Percentiles rank a stretch among this genome's conserved stretches.
Conservation (phyloP, 176 grass and related monocot species). For the Phoenix dactylifera region DNA sequence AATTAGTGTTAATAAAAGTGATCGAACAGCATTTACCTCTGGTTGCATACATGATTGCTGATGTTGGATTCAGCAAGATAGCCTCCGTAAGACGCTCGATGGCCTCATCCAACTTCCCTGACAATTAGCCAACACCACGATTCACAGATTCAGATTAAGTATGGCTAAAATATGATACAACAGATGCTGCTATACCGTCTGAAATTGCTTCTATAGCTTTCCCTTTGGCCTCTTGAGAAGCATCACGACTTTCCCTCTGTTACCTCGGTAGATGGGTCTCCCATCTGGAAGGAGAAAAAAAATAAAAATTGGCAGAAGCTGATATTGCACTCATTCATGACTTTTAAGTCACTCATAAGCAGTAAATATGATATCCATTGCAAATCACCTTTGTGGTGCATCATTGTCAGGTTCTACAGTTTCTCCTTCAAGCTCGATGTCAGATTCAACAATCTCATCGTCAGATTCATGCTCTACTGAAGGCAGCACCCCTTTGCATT, state of each 20-base stretch:
- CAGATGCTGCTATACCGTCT: constrained; percentile 40
- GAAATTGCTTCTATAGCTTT: constrained; percentile 83
- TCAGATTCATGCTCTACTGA: constrained; percentile 81
- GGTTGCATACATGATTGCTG: constrained; percentile 93
- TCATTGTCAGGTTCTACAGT: constrained; percentile 79
- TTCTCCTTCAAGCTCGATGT: constrained; percentile 81
- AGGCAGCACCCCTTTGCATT: constrained; percentile 37
- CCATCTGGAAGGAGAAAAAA: constrained; percentile 50
- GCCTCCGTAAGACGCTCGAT: constrained; percentile 87
- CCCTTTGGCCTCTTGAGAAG: constrained; percentile 74
- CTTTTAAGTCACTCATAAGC: too few relatives aligned
- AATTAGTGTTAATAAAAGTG: too few relatives aligned
- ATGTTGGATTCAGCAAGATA: constrained; percentile 73
- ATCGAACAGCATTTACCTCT: constrained; percentile 40
- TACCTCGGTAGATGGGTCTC: constrained; percentile 64
- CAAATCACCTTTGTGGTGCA: constrained; percentile 56
- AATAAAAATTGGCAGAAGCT: not conserved
- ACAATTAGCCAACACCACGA: constrained; percentile 5
- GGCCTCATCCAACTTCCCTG: constrained; percentile 75
- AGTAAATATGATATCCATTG: not conserved
- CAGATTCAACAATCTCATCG: constrained; percentile 86
- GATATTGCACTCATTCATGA: too few relatives aligned
- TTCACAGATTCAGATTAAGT: not conserved
- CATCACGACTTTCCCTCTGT: constrained; percentile 82
- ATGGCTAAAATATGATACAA: not conserved